phyloP scores from a whole-genome alignment of 352 stramenopile genomes.

The Blastocystis sp. region DNA sequence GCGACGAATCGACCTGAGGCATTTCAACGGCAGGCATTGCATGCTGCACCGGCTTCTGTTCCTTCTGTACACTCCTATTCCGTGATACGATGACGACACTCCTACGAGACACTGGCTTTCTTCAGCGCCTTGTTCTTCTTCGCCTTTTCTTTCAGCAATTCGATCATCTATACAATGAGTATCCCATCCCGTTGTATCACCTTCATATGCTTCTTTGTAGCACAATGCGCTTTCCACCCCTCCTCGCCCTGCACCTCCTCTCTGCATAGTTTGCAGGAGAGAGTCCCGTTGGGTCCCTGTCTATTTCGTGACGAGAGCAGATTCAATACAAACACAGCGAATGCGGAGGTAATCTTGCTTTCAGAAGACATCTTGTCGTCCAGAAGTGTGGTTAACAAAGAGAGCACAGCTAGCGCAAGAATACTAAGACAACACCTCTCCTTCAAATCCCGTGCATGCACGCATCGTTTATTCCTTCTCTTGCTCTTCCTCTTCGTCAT shows the following conservation, averaged over 20 bases:
- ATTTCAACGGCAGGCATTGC: not conserved
- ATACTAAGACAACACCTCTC: not conserved
- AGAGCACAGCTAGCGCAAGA: not conserved
- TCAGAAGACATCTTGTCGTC: conserved; percentile 4
- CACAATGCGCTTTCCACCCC: conserved; percentile 23
- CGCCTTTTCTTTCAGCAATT: conserved; percentile 52
- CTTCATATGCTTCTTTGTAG: conserved; percentile 41
- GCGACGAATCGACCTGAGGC: not conserved
- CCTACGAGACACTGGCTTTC: conserved; percentile 14
- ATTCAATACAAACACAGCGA: conserved; percentile 14
- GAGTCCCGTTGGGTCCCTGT: conserved; percentile 10
- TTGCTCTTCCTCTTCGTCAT: not conserved
- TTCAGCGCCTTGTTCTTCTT: conserved; percentile 38
- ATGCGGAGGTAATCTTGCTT: conserved; percentile 31
- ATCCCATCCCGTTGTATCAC: not conserved
- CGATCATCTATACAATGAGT: conserved; percentile 50
- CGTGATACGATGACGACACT: not conserved
- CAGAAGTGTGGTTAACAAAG: not conserved
- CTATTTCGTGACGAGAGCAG: not conserved
- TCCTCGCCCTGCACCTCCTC: conserved; percentile 9
- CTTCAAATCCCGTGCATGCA: not conserved
- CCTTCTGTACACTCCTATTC: not conserved
- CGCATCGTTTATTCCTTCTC: not conserved
- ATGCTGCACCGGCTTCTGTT: not conserved
- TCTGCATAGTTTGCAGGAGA: conserved; percentile 53